Evolutionary conservation across 306 rosid species (phyloP).

Genomic region (Ormosia emarginata): DNA sequence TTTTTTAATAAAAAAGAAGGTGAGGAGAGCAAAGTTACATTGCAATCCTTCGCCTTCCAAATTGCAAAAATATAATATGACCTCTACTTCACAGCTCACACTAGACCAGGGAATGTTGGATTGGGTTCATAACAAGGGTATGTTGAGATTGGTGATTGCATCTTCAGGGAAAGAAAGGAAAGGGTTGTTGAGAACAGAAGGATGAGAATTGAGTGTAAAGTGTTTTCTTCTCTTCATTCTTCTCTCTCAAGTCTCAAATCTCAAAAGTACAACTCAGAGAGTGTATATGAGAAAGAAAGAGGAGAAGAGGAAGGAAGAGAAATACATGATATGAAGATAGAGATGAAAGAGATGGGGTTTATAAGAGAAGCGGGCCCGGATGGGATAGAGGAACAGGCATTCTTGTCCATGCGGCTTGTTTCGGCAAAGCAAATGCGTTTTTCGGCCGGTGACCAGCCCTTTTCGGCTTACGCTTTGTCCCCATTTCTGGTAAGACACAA

Average conservation of each 20-base stretch:
- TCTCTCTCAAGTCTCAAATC: neutral
- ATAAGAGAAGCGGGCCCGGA: neutral
- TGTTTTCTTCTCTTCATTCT: constrained; percentile 19
- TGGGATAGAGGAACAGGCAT: neutral
- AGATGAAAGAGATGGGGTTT: constrained; percentile 10
- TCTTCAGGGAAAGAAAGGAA: neutral
- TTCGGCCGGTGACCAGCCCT: constrained; percentile 55
- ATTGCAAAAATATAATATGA: constrained; percentile 16
- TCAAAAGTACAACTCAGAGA: neutral
- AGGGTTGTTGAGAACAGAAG: neutral
- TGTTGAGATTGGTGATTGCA: constrained; percentile 23
- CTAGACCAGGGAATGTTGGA: neutral
- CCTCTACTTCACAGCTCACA: neutral
- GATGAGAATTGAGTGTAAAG: neutral
- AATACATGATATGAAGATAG: neutral
- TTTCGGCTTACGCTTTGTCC: constrained; percentile 54
- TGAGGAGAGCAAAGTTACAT: constrained; percentile 22
- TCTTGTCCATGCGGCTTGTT: constrained; percentile 1
- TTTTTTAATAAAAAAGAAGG: neutral
- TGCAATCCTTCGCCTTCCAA: neutral
- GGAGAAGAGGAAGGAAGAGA: neutral
- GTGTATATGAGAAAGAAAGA: neutral
- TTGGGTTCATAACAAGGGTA: neutral
- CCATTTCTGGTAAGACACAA: constrained; percentile 31
- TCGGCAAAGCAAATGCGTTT: constrained; percentile 2